Conservation (phyloP, 192 early-diverging fungal genomes). For the Umbelopsis sp. region DNA sequence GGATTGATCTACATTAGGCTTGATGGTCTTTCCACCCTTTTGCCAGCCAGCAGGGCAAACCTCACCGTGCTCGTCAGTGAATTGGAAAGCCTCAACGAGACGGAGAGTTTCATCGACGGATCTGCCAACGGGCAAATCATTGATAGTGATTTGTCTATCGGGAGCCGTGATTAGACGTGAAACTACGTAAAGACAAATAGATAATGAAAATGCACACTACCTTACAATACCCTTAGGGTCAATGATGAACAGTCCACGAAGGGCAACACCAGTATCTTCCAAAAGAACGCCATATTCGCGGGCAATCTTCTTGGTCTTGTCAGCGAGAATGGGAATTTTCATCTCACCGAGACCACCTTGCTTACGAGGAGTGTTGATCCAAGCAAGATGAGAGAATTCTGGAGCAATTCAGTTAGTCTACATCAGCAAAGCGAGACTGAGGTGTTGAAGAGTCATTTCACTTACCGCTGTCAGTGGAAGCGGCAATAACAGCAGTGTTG, state of each 20-base stretch:
- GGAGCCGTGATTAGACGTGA: neutral
- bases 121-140: slow-evolving; percentile 89
- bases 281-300: slow-evolving; percentile 87
- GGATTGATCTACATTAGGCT: slow-evolving; percentile 52
- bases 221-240: slow-evolving; percentile 85
- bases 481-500: slow-evolving; percentile 74
- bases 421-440: neutral
- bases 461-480: slow-evolving; percentile 60
- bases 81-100: slow-evolving; percentile 89
- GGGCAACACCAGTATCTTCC: slow-evolving; percentile 76
- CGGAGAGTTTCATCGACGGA: slow-evolving; percentile 85
- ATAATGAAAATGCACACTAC: neutral
- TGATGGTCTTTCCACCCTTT: slow-evolving; percentile 71
- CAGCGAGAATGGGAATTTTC: slow-evolving; percentile 77
- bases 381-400: slow-evolving; percentile 87
- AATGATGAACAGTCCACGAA: slow-evolving; percentile 91
- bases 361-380: slow-evolving; percentile 82
- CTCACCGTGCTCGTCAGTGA: slow-evolving; percentile 77
- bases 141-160: slow-evolving; percentile 73
- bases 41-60: slow-evolving; percentile 89
- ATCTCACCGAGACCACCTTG: slow-evolving; percentile 90
- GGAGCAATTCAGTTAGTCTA: slow-evolving; percentile 24
- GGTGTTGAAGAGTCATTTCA: neutral
- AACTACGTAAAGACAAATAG: neutral
- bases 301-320: slow-evolving; percentile 82